Conservation (phyloP, 2,329 filamentous ascomycete genomes). For the Colletotrichum sp. region DNA sequence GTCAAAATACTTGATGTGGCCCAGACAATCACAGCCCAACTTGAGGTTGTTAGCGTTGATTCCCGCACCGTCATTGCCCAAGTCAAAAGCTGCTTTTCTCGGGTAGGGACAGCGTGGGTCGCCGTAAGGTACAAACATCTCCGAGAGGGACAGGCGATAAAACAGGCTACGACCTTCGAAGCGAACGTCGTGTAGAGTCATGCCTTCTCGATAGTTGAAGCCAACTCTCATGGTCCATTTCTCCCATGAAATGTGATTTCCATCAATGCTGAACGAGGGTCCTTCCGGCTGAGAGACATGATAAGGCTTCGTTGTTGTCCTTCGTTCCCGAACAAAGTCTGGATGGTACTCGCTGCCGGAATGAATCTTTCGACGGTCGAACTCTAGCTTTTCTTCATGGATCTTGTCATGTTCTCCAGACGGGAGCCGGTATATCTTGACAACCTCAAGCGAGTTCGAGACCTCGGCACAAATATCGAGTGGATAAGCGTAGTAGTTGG, state of each 20-base stretch:
- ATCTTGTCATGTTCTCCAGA: conserved; percentile 41
- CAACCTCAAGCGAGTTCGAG: conserved; percentile 52
- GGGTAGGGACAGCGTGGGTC: conserved; percentile 69
- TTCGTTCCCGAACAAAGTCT: conserved; percentile 26
- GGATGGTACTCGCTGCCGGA: conserved; percentile 36
- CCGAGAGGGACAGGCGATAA: conserved; percentile 69
- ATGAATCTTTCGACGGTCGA: conserved; percentile 47
- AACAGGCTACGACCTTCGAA: conserved; percentile 72
- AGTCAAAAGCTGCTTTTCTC: conserved; percentile 73
- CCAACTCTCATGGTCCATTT: conserved; percentile 73
- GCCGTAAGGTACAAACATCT: conserved; percentile 75
- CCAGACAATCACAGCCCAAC: conserved; percentile 72
- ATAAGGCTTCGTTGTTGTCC: conserved; percentile 40
- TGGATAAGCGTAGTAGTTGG: conserved; percentile 64
- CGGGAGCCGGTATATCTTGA: conserved; percentile 54
- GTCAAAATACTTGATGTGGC: conserved; percentile 57
- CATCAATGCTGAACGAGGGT: conserved; percentile 46
- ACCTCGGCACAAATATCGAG: conserved; percentile 58
- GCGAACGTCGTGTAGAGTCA: conserved; percentile 70
- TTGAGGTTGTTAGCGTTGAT: conserved; percentile 69
- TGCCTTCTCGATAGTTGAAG: conserved; percentile 74
- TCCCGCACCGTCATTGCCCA: conserved; percentile 71
- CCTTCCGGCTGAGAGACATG: conserved; percentile 41
- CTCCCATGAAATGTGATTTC: conserved; percentile 58
- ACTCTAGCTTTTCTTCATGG: conserved; percentile 36